Evolutionary conservation across 176 grass and related monocot species (phyloP).

Genomic region (Lolium multiflorum): DNA sequence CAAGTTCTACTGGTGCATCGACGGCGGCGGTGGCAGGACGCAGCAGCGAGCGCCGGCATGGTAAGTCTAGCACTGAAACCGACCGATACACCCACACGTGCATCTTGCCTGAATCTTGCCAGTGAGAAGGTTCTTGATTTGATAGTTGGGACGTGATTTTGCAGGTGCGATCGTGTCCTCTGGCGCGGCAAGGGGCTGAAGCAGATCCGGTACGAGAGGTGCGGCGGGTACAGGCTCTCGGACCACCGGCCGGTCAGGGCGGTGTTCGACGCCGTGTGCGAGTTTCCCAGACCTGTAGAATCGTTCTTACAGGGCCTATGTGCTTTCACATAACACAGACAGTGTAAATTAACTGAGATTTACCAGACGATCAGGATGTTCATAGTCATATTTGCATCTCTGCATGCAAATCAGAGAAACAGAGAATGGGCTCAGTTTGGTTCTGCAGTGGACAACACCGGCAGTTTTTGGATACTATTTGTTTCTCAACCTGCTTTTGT

Average conservation of each 20-base stretch:
- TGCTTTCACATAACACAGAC: background rate
- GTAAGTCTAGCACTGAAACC: conserved; percentile 22
- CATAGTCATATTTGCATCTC: background rate
- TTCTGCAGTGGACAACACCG: too few species aligned
- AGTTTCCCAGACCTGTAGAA: background rate
- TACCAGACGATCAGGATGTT: background rate
- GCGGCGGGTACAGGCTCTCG: conserved; percentile 61
- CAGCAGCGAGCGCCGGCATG: conserved; percentile 71
- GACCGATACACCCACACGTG: background rate
- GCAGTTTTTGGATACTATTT: too few species aligned
- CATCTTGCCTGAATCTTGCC: background rate
- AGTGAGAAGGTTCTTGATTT: background rate
- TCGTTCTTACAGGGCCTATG: background rate
- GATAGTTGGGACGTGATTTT: background rate
- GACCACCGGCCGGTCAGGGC: conserved; percentile 85
- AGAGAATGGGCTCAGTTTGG: too few species aligned
- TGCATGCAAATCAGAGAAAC: background rate
- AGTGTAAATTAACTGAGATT: background rate
- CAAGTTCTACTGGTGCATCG: conserved; percentile 52
- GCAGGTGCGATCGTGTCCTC: conserved; percentile 86
- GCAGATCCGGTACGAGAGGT: conserved; percentile 69
- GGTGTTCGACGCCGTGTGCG: conserved; percentile 59
- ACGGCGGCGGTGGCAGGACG: conserved; percentile 27
- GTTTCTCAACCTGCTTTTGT: too few species aligned
- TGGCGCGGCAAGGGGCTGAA: conserved; percentile 75